Base-by-base conservation (phyloP, 2,329 filamentous ascomycete genomes). In the Monilinia aucupariae region DNA sequence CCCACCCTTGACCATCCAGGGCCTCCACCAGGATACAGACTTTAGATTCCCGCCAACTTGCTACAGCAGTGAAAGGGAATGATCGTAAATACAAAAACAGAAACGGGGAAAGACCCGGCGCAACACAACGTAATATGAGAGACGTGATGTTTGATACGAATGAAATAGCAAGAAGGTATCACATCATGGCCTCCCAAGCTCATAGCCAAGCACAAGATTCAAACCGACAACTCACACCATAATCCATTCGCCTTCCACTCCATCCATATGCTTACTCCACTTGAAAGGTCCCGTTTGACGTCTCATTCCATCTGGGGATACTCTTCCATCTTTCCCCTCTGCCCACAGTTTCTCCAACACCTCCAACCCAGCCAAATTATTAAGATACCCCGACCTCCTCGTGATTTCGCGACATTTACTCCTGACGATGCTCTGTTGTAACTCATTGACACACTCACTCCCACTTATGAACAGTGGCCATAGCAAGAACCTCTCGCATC, bases 391-490 rank as follows among this genome's bases (percentile, higher is more conserved):
- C 61, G 89, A 93, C 68, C 93, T 89, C 37, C 86, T 84, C 80
- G 93, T 92, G 68, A 97, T 93, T 72, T 93, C 91, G 51, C 87
- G 82, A 76, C 91, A 96, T 69, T 92, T 88, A 68, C 85, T 82
- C 60, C 92, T 85, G 59, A 97, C 88, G 64, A 92, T 85, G 63
- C 85, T 84, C 67, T 92, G 89, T 71, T 96, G 90, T 58, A 86
- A 79, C 71, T 90, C 85, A 68, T 91, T 88, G 66, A 94, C 88
- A 71, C 91, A 96, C 77, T 97, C 93, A 27, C 90, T 92, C 25
- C 92, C 92, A 0, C 89, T 87, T 59, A 97, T 88, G 74, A 97
- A 96, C 3, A 97, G 82, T 3, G 93, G 92, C 93, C 92, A 97
- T 10, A 97, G 84, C 12, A 97, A 78, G 74, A 96, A 96, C 73